Conservation (phyloP, 495 filamentous ascomycete genomes). For the Xylaria intraflava region DNA sequence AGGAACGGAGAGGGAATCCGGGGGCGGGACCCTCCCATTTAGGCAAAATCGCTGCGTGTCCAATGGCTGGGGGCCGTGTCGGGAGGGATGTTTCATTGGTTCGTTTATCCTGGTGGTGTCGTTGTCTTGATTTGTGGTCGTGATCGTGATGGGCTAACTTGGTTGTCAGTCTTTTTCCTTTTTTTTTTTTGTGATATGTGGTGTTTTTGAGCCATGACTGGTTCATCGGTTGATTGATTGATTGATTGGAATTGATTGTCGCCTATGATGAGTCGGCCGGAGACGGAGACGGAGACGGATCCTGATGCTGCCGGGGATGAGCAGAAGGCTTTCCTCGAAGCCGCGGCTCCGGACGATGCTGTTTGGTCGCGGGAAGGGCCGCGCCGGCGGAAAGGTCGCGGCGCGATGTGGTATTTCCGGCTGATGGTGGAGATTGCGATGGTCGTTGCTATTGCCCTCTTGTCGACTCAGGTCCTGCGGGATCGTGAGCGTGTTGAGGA, state of each 20-base stretch:
- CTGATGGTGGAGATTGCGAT: constrained; percentile 21
- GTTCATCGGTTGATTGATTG: neutral
- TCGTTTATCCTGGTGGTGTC: no score
- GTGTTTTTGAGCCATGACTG: neutral
- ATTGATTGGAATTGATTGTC: neutral
- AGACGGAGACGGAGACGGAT: neutral
- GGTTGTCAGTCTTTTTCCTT: no score
- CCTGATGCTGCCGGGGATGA: constrained; percentile 18
- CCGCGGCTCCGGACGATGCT: constrained; percentile 7
- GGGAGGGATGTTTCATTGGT: no score
- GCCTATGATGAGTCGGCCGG: no score
- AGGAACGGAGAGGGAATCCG: constrained; percentile 13
- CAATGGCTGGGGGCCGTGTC: no score
- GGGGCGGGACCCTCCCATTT: constrained; percentile 7
- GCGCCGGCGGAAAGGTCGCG: neutral
- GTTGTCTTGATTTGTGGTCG: no score
- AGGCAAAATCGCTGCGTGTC: constrained; percentile 14
- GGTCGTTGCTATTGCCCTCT: constrained; percentile 14
- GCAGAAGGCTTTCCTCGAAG: constrained; percentile 28
- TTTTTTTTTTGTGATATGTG: no score
- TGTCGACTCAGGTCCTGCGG: constrained; percentile 4
- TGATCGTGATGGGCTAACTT: no score
- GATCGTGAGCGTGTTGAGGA: constrained; percentile 9
- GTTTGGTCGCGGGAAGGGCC: constrained; percentile 12
- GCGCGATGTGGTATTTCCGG: constrained; percentile 13